Base-by-base conservation (phyloP, 495 filamentous ascomycete genomes). In the Penicillium lagena region DNA sequence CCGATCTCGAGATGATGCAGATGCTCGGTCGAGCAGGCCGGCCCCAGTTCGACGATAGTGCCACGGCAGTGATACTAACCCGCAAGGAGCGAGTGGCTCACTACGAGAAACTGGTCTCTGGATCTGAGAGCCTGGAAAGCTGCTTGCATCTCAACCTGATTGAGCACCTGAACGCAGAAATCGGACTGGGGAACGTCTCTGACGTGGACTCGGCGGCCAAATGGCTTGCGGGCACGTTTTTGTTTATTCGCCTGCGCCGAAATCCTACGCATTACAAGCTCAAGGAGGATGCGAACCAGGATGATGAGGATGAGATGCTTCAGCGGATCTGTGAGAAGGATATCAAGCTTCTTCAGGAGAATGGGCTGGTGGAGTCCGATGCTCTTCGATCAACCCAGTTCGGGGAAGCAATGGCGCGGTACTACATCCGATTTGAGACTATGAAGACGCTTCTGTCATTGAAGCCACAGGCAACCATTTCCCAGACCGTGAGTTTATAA, bases 21-120 rank as follows among this genome's bases (percentile, higher is more conserved):
- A 98, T 98, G 93, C 76, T 97, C 28, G 93, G 93, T 15, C 83
- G 93, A 39, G 91, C 93, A 31, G 93, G 93, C 0, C 75, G 93
- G 4, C 93, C 93, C 2, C 93, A 98, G 62, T 98, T 95, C 50
- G 93, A 95, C 48, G 74, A 86, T 38, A 89, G 70, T 51, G 91
- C 88, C 13, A 78, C 82, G 15, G 93, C 88, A 9, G 83, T 96
- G 17, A 95, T 98, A 40, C 78, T 98, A 64, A 96, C 93, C 0
- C 77, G 80, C 17, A 70, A 66, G 9, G 70, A 82, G 13, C 87
- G 87, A 28, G 81, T 80, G 6, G 42, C 68, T 14, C 77, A 81
- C 30, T 97, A 96, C 57, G 81, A 96, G 54, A 83, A 70, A 52
- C 83, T 98, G 70, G 79, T 91, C 6, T 83, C 85, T 1, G 93